A percentile compares a stretch with the other conserved stretches of the same genome.
Conservation (phyloP, 164 flowering plant genomes). For the Stephania japonica region DNA sequence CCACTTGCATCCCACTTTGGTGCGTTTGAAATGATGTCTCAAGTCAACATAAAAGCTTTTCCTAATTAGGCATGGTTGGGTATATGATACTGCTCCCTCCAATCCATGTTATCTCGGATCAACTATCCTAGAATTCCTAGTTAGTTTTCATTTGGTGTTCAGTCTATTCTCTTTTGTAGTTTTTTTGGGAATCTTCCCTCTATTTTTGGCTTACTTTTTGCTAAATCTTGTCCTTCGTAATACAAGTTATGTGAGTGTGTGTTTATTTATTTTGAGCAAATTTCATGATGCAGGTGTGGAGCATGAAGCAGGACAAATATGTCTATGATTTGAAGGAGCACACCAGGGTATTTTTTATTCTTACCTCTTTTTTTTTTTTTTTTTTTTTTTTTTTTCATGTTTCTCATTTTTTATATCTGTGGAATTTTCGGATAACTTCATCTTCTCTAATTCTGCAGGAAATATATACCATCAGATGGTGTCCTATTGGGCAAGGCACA, state of each 20-base stretch:
- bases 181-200: background rate
- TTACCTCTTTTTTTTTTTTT: background rate
- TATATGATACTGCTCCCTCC: too few relatives aligned
- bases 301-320: slow-evolving; percentile 72
- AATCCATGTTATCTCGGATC: background rate
- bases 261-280: background rate
- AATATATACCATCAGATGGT: slow-evolving; percentile 95
- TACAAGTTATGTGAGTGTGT: background rate
- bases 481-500: slow-evolving; percentile 92
- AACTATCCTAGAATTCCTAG: background rate
- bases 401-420: too few relatives aligned
- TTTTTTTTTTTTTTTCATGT: background rate
- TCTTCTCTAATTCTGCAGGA: slow-evolving; percentile 45
- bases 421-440: background rate
- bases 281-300: slow-evolving; percentile 78
- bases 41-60: background rate
- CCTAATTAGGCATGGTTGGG: too few relatives aligned
- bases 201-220: background rate
- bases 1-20: background rate
- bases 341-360: slow-evolving; percentile 45
- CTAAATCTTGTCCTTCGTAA: background rate
- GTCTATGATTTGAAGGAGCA: slow-evolving; percentile 84
- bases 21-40: background rate
- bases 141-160: background rate
- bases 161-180: background rate